Evolutionary conservation across 371 early-diverging fungal genomes (phyloP).

Genomic region (Mortierella polycephala): DNA sequence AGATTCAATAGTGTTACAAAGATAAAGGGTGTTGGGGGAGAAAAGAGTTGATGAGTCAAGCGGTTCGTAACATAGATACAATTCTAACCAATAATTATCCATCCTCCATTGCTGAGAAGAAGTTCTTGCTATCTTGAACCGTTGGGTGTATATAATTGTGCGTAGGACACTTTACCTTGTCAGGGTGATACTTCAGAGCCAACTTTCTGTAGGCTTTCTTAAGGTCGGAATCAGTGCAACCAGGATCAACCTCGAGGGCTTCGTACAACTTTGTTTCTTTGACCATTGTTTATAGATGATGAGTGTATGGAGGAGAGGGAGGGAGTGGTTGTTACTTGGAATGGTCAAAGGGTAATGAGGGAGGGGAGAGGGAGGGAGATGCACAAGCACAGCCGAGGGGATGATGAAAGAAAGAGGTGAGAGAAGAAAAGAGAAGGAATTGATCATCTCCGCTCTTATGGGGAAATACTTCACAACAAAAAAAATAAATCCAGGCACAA

Average conservation of each 20-base stretch:
- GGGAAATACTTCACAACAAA: background rate
- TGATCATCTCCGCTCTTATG: constrained; percentile 5
- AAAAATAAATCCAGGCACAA: constrained; percentile 7
- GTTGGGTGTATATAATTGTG: background rate
- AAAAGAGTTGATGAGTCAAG: background rate
- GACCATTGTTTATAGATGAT: background rate
- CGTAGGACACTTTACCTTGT: constrained; percentile 63
- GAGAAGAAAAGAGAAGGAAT: constrained; percentile 13
- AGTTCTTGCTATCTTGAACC: no score
- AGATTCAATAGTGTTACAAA: constrained; percentile 58
- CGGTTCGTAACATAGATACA: no score
- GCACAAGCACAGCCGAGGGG: background rate
- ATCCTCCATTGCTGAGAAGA: no score
- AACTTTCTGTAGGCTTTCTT: constrained; percentile 95
- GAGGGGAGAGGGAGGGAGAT: constrained; percentile 1
- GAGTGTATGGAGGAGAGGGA: background rate
- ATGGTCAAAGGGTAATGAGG: background rate
- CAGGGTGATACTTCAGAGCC: constrained; percentile 98
- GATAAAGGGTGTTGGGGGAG: constrained; percentile 69
- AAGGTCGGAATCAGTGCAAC: constrained; percentile 87
- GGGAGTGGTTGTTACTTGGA: constrained; percentile 7
- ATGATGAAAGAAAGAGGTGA: constrained; percentile 12
- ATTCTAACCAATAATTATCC: no score
- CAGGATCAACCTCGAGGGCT: constrained; percentile 84
- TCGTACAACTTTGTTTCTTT: constrained; percentile 89